Evolutionary conservation across 106 monocot genomes (phyloP), one percentile per base, ranked within the genome.

Genomic region (Iris macrosiphon): DNA sequence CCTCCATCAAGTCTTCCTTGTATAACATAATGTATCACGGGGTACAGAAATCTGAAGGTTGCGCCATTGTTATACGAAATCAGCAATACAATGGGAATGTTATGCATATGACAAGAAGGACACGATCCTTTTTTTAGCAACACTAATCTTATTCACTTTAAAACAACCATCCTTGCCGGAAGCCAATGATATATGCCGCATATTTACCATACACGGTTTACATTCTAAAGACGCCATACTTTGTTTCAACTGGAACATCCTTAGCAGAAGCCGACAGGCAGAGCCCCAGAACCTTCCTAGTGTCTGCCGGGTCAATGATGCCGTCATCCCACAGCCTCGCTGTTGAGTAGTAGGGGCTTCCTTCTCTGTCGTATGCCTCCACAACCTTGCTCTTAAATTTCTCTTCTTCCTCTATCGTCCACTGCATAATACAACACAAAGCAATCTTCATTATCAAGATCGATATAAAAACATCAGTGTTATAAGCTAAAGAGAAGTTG

Each of bases 311-410:
- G 52, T 91, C 87, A 31, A 98, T 91, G 24, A 98, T 91, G 59
- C 98, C 98, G 66, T 98, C 98, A 61, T 98, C 98, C 98, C 98
- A 98, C 4, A 98, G 75, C 62, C 98, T 98, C 8, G 98, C 77
- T 13, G 98, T 87, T 8, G 98, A 98, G 54, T 87, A 98, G 49
- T 91, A 98, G 46, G 98, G 83, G 70, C 80, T 98, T 56, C 60
- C 91, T 79, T 98, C 98, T 73, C 67, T 87, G 47, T 91, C 98
- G 60, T 98, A 98, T 39, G 77, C 70, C 76, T 91, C 81, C 73
- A 91, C 80, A 39, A 98, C 98, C 43, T 38, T 68, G 35, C 40
- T 61, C 73, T 81, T 98, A 42, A 91, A 98, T 23, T 55, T 72
- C 40, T 78, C 80, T 52, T 98, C 98, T 17, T 98, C 98, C 29